Evolutionary conservation across 2,329 filamentous ascomycete genomes (phyloP).

Genomic region (Fusarium buxicola): DNA sequence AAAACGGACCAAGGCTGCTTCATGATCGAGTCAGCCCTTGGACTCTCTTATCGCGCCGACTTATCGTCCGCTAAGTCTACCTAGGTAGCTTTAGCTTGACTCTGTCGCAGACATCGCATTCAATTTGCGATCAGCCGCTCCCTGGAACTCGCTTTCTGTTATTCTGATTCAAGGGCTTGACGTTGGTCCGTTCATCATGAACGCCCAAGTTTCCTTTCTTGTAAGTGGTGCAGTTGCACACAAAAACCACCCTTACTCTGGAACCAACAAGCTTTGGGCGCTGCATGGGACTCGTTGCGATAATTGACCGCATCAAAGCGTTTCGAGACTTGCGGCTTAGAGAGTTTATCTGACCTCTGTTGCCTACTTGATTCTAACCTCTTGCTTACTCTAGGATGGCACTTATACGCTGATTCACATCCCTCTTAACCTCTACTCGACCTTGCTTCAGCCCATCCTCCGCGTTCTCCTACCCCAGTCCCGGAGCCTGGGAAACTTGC

Average conservation of each 20-base stretch:
- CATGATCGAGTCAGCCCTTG: constrained; percentile 35
- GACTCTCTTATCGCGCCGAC: constrained; percentile 28
- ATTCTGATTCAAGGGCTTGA: constrained; percentile 14
- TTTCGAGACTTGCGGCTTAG: background rate
- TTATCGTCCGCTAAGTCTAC: constrained; percentile 17
- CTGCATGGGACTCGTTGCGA: background rate
- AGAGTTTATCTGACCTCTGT: background rate
- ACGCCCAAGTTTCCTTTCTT: constrained; percentile 68
- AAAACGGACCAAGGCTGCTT: constrained; percentile 32
- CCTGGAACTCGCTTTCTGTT: constrained; percentile 4
- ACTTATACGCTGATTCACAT: constrained; percentile 91
- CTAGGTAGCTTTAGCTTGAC: no score
- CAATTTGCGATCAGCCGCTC: constrained; percentile 6
- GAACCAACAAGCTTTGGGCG: background rate
- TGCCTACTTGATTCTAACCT: constrained; percentile 49
- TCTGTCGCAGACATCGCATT: constrained; percentile 14
- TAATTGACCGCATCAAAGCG: background rate
- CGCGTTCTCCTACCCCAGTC: constrained; percentile 80
- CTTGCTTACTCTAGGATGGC: constrained; percentile 73
- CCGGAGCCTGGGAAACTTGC: constrained; percentile 54
- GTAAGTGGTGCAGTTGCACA: constrained; percentile 53
- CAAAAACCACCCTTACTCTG: background rate
- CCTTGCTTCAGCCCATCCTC: constrained; percentile 88
- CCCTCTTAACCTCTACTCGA: constrained; percentile 79
- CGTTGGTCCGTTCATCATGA: constrained; percentile 56